phyloP scores from a whole-genome alignment of 257 asterid species.

The Solanum corneliomulleri region DNA sequence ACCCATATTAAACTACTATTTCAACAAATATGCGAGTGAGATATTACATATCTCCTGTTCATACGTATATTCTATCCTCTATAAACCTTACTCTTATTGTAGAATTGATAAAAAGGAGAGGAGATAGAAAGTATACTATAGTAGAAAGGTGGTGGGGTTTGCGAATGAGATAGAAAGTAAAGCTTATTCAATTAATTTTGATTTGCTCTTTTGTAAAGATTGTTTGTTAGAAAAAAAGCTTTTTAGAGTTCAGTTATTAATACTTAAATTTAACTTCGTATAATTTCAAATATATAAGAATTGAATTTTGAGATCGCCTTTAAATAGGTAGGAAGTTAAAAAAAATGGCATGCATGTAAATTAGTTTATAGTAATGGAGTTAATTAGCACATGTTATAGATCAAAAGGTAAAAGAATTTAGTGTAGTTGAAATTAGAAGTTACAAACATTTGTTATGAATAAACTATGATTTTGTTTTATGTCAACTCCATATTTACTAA shows the following conservation, averaged over 20 bases:
- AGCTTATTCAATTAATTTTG: neutral
- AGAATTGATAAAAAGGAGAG: neutral
- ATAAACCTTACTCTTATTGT: neutral
- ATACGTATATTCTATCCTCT: neutral
- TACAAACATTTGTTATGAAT: neutral
- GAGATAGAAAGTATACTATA: neutral
- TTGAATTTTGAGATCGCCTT: neutral
- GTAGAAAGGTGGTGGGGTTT: neutral
- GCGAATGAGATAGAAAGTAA: neutral
- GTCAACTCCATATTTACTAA: neutral
- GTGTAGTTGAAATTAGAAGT: neutral
- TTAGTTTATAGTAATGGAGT: neutral
- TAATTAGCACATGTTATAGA: neutral
- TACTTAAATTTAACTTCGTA: neutral
- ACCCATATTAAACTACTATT: neutral
- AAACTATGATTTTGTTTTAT: neutral
- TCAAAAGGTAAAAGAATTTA: neutral
- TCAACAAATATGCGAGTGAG: neutral
- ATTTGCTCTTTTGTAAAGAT: fast-evolving
- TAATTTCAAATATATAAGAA: neutral
- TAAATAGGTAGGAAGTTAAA: neutral
- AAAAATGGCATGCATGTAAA: neutral
- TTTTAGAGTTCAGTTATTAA: neutral
- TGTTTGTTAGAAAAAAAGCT: fast-evolving
- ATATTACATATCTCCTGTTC: neutral